Conservation (phyloP, 768 basidiomycete genomes). For the Boletellus ananas region DNA sequence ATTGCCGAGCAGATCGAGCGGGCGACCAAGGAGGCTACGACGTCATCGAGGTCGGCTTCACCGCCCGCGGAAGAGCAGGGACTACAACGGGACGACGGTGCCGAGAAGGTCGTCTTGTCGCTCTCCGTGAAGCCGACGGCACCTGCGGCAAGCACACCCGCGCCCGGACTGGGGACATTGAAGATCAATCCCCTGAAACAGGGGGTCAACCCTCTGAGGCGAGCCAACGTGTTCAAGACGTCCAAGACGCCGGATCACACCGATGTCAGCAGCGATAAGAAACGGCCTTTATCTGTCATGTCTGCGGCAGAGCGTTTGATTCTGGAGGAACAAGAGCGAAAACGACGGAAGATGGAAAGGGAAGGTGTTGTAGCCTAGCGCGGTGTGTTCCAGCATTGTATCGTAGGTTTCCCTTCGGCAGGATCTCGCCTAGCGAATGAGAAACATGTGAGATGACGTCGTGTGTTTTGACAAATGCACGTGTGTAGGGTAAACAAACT, state of each 20-base stretch:
- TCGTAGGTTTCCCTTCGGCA: background rate
- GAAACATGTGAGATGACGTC: no score
- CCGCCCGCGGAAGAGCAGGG: slow-evolving; percentile 49
- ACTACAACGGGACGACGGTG: slow-evolving; percentile 66
- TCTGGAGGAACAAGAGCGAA: slow-evolving; percentile 86
- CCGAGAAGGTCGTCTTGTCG: slow-evolving; percentile 74
- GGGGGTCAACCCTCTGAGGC: slow-evolving; percentile 61
- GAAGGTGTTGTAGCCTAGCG: slow-evolving; percentile 25
- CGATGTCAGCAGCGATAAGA: slow-evolving; percentile 48
- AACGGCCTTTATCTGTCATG: slow-evolving; percentile 60
- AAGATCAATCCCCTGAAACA: slow-evolving; percentile 53
- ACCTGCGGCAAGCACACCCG: slow-evolving; percentile 25
- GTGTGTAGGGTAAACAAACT: background rate
- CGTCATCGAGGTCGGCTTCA: slow-evolving; percentile 29
- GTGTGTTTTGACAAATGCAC: background rate
- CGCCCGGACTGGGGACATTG: slow-evolving; percentile 39
- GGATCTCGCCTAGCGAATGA: no score
- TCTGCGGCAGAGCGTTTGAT: slow-evolving; percentile 85
- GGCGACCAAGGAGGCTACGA: slow-evolving; percentile 50
- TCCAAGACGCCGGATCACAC: slow-evolving; percentile 27
- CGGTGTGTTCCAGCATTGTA: slow-evolving; percentile 2
- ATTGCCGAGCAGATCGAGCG: slow-evolving; percentile 94
- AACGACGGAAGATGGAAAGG: slow-evolving; percentile 71
- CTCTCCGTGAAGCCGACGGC: slow-evolving; percentile 54
- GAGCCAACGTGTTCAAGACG: slow-evolving; percentile 71